Evolutionary conservation across 2,329 filamentous ascomycete species (phyloP).

Genomic region (Trichoderma pleuroti): DNA sequence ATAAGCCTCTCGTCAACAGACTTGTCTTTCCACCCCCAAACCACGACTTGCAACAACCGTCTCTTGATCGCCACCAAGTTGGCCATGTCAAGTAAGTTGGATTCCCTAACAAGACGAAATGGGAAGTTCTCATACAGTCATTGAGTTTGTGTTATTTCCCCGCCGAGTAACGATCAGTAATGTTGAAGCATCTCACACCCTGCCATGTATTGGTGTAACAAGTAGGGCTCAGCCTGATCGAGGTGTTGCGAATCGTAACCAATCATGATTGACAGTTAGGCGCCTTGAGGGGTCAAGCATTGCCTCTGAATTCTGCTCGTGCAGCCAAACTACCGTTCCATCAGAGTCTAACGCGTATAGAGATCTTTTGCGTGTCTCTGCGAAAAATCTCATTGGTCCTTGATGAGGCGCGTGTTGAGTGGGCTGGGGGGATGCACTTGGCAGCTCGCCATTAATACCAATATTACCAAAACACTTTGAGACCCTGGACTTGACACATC

Average conservation of each 20-base stretch:
- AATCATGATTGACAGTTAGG: not conserved
- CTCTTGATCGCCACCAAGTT: not conserved
- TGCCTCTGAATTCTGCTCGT: too few relatives aligned
- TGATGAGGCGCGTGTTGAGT: not conserved
- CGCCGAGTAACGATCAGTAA: not conserved
- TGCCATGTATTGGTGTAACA: fast-evolving
- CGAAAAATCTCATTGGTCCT: not conserved
- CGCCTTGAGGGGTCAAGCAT: not conserved
- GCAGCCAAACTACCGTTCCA: too few relatives aligned
- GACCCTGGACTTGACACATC: not conserved
- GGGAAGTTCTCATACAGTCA: too few relatives aligned
- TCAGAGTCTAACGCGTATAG: not conserved
- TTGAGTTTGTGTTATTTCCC: too few relatives aligned
- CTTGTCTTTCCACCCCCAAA: not conserved
- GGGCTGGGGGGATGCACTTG: not conserved
- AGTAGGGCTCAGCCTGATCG: not conserved
- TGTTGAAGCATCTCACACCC: not conserved
- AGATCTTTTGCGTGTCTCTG: not conserved
- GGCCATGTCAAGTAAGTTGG: fast-evolving
- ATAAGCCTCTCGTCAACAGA: not conserved
- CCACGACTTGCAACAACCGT: not conserved
- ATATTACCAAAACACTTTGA: too few relatives aligned
- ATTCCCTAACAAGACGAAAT: too few relatives aligned
- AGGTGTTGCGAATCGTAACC: not conserved
- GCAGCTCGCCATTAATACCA: not conserved